Percentiles rank a stretch among this genome's conserved stretches.
Conservation (phyloP, 176 grass and related monocot species). For the Hsuehochloa calcarea region DNA sequence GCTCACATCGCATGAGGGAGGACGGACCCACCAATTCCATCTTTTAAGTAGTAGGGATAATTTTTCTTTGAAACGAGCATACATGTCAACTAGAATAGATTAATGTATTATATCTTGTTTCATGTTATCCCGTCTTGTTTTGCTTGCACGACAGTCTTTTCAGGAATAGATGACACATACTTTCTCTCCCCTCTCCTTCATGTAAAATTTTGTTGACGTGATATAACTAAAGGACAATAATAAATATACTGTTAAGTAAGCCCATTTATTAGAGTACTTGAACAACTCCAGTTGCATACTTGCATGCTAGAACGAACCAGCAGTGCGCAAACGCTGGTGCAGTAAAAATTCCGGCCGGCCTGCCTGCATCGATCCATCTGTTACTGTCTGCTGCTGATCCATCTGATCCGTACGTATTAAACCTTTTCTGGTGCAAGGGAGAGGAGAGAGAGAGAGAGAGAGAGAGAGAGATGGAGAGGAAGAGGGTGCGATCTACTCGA, state of each 20-base stretch:
- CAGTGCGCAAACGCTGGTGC: background rate
- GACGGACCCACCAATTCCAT: too few relatives aligned
- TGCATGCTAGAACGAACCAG: background rate
- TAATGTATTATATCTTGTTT: too few relatives aligned
- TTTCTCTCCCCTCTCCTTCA: too few relatives aligned
- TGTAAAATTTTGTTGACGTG: too few relatives aligned
- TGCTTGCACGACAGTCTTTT: too few relatives aligned
- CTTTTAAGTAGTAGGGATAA: too few relatives aligned
- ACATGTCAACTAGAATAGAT: too few relatives aligned
- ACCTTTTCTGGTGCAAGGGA: background rate
- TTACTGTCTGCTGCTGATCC: constrained; percentile 11
- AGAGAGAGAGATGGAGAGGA: background rate
- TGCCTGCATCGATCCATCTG: background rate
- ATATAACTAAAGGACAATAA: too few relatives aligned
- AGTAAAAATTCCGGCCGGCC: constrained; percentile 26
- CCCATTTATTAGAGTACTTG: background rate
- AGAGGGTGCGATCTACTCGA: constrained; percentile 44
- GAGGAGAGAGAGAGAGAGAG: background rate
- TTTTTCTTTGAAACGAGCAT: too few relatives aligned
- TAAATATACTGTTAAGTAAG: background rate
- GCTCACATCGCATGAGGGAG: too few relatives aligned
- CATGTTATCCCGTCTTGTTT: too few relatives aligned
- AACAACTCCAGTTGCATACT: background rate
- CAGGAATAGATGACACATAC: too few relatives aligned
- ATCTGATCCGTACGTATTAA: constrained; percentile 24